Evolutionary conservation across 1,284 basidiomycete genomes (phyloP), one percentile per base, ranked within the genome.

Genomic region (Tausonia pullulans): DNA sequence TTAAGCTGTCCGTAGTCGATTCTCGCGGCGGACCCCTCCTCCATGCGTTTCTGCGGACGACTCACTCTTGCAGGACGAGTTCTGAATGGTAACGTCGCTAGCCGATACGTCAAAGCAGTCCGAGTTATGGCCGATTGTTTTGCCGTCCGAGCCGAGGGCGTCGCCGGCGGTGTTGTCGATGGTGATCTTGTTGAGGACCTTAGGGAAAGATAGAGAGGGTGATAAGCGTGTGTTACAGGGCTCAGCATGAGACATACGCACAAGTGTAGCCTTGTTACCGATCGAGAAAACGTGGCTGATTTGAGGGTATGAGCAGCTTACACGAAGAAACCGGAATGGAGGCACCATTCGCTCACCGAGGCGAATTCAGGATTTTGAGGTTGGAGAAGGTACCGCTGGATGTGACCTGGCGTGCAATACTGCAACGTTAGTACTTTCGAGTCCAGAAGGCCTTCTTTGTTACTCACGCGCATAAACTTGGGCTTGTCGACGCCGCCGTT

Each of bases 401-500:
- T 49, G 62, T 68, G 49, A 68, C 65, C 54, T 60, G 58, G 50
- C 27, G 27, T 27, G 27, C 27, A 27, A 27, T 27, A 27, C 27
- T 27, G 58, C 5, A 44, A 13, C 48, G 56, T 67, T n/a, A 57
- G n/a, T 13, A 69, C 61, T 16, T 59, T 59, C 3, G 68, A 48
- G 52, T 65, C 55, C 13, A 39, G 45, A 55, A 69, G 64, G 8
- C 56, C 54, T n/a, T 67, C 68, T 3, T 51, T 57, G 52, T 60
- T 54, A 52, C 60, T 68, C 45, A 68, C 65, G 50, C 59, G 58
- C 45, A 65, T 43, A 11, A 61, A 61, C 45, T 56, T 41, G 3
- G 52, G 61, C 58, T 67, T 67, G 39, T 48, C 63, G 13, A 60
- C 60, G 11, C 69, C 68, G 10, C 67, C 67, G 45, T 69, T 70